A percentile compares a stretch with the other conserved stretches of the same genome.
phyloP scores from a whole-genome alignment of 495 filamentous ascomycete species.

The Penicillium fimorum region DNA sequence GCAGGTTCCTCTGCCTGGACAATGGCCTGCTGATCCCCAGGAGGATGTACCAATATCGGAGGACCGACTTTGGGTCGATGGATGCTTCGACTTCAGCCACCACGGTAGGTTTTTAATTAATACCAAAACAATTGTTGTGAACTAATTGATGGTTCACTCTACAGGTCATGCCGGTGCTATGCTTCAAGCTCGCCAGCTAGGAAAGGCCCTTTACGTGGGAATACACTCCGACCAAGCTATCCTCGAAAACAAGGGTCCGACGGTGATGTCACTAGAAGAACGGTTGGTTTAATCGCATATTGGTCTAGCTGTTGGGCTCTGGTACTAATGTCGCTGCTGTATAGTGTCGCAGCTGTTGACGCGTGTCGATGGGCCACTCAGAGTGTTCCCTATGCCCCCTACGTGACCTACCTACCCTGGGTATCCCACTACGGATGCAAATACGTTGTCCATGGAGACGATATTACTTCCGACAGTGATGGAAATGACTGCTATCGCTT shows the following conservation, averaged over 20 bases:
- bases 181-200: conserved; percentile 85
- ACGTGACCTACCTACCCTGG: conserved; percentile 91
- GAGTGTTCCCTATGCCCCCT: conserved; percentile 82
- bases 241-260: conserved; percentile 93
- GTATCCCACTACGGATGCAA: conserved; percentile 91
- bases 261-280: conserved; percentile 91
- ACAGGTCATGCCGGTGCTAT: conserved; percentile 94
- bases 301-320: neutral
- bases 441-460: conserved; percentile 90
- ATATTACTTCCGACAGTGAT: conserved; percentile 79
- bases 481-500: conserved; percentile 96
- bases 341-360: conserved; percentile 75
- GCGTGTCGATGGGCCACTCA: conserved; percentile 92
- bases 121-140: conserved; percentile 8
- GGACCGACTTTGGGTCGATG: conserved; percentile 91
- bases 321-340: conserved; percentile 24
- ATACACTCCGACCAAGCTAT: conserved; percentile 95
- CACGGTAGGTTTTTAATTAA: conserved; percentile 59
- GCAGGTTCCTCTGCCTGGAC: conserved; percentile 44
- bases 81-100: conserved; percentile 98
- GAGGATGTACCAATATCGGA: conserved; percentile 59
- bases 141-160: conserved; percentile 8
- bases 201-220: conserved; percentile 82
- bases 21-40: conserved; percentile 69
- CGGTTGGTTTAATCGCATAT: conserved; percentile 51